A percentile compares a stretch with the other conserved stretches of the same genome.
Evolutionary conservation across 78 protist species (phyloP).

Genomic region (Pelomyxa schiedti): DNA sequence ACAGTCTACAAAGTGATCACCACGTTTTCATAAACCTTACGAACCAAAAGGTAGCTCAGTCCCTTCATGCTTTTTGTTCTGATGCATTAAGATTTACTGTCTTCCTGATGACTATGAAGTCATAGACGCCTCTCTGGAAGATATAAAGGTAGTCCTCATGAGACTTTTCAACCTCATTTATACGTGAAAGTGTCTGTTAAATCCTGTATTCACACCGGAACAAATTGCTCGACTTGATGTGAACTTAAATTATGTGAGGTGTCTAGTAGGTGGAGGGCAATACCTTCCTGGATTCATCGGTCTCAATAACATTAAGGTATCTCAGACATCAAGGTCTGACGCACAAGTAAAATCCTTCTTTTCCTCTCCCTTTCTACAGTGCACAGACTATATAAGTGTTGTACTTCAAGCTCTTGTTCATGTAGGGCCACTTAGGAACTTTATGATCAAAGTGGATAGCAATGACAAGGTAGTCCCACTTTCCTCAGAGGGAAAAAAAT

Average conservation of each 20-base stretch:
- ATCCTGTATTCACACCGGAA: background rate
- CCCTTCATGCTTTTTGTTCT: too few species aligned
- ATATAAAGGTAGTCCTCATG: conserved; percentile 49
- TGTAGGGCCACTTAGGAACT: conserved; percentile 67
- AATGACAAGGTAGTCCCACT: background rate
- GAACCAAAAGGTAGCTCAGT: conserved; percentile 37
- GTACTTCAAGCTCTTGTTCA: conserved; percentile 71
- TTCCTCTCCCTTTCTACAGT: too few species aligned
- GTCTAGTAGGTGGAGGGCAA: conserved; percentile 28
- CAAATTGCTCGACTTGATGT: conserved; percentile 16
- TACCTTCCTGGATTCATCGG: conserved; percentile 86
- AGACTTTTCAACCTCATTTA: background rate
- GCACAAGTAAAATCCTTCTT: too few species aligned
- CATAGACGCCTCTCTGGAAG: conserved; percentile 78
- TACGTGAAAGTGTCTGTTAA: background rate
- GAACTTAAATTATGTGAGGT: background rate
- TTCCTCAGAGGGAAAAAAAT: background rate
- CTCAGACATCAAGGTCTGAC: too few species aligned
- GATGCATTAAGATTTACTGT: too few species aligned
- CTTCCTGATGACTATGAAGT: conserved; percentile 95
- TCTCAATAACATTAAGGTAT: conserved; percentile 76
- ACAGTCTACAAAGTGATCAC: conserved; percentile 77
- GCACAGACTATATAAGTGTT: conserved; percentile 83
- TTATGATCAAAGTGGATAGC: conserved; percentile 40
- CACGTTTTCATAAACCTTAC: conserved; percentile 85